phyloP scores from a whole-genome alignment of 108 stramenopile species.

The Discostella stelligeroides region DNA sequence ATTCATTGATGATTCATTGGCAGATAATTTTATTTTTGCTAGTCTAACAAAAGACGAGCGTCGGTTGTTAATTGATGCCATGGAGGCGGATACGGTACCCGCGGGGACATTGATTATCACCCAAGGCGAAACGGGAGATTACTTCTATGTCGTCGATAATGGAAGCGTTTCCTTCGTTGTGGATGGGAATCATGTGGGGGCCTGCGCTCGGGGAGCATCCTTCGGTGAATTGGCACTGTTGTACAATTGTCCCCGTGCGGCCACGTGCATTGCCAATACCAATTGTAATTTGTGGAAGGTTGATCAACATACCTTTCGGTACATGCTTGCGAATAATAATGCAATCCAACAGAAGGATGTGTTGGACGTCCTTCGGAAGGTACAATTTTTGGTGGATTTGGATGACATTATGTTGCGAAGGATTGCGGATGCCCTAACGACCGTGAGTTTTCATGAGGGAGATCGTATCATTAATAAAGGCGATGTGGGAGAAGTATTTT shows the following conservation, averaged over 20 bases:
- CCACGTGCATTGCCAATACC: conserved; percentile 75
- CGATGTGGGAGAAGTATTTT: conserved; percentile 94
- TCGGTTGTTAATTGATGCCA: conserved; percentile 84
- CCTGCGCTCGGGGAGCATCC: conserved; percentile 81
- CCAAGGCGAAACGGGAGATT: conserved; percentile 89
- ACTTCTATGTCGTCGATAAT: conserved; percentile 89
- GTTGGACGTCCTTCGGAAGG: conserved; percentile 53
- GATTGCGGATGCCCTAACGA: conserved; percentile 84
- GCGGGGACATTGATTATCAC: conserved; percentile 87
- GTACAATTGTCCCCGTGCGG: conserved; percentile 91
- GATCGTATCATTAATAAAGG: conserved; percentile 85
- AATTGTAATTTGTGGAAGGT: conserved; percentile 90
- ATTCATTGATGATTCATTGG: conserved; percentile 82
- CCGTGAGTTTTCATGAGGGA: conserved; percentile 81
- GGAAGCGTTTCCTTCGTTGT: conserved; percentile 88
- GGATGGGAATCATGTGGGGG: conserved; percentile 83
- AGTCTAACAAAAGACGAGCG: conserved; percentile 74
- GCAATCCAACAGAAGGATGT: conserved; percentile 62
- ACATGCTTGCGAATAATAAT: conserved; percentile 90
- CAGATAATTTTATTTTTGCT: conserved; percentile 90
- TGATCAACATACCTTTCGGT: conserved; percentile 85
- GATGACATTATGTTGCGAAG: conserved; percentile 70
- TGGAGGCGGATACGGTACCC: conserved; percentile 80
- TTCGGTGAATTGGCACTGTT: conserved; percentile 90
- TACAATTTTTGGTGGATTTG: conserved; percentile 75